These are phyloP conservation scores for Serendipita vermifera DNA, from an alignment of 768 basidiomycete genomes.

Conservation along the genomic window DNA sequence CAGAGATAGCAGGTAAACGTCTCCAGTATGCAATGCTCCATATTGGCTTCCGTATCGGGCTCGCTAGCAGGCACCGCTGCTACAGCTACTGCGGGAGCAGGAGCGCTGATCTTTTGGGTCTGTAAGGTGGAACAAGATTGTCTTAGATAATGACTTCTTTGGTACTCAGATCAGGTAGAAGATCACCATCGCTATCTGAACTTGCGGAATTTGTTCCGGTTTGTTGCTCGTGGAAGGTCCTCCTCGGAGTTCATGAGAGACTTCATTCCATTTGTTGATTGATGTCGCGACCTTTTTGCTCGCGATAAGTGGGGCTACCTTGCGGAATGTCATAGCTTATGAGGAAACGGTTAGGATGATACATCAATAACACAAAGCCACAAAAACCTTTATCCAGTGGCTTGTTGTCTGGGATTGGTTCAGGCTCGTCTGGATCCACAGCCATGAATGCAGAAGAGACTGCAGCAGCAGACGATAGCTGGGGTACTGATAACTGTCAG, in stretches of 20 bases:
- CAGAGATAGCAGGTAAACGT: conserved; percentile 80
- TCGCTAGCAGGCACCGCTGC: conserved; percentile 12
- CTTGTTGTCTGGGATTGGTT: conserved; percentile 6
- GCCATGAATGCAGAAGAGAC: conserved; percentile 53
- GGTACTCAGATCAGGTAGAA: conserved; percentile 5
- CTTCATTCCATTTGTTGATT: conserved; percentile 95
- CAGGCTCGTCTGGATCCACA: conserved; percentile 30
- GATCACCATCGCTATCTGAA: conserved; percentile 5
- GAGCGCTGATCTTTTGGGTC: conserved; percentile 13
- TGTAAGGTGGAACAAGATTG: conserved; percentile 16
- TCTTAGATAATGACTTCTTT: neutral
- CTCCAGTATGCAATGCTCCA: conserved; percentile 68
- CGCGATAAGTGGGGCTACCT: conserved; percentile 67
- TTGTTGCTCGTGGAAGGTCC: conserved; percentile 21
- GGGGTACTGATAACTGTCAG: too few species aligned
- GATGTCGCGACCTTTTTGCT: conserved; percentile 58
- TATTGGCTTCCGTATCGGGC: conserved; percentile 38
- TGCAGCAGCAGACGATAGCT: conserved; percentile 4
- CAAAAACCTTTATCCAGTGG: conserved; percentile 6
- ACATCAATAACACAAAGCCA: too few species aligned
- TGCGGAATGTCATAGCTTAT: conserved; percentile 38
- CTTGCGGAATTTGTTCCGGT: neutral
- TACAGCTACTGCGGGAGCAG: conserved; percentile 15
- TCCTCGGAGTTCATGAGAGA: conserved; percentile 72
- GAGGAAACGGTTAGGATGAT: neutral